Evolutionary conservation across 2,329 filamentous ascomycete species (phyloP).

Genomic region (Trichophyton equinum): DNA sequence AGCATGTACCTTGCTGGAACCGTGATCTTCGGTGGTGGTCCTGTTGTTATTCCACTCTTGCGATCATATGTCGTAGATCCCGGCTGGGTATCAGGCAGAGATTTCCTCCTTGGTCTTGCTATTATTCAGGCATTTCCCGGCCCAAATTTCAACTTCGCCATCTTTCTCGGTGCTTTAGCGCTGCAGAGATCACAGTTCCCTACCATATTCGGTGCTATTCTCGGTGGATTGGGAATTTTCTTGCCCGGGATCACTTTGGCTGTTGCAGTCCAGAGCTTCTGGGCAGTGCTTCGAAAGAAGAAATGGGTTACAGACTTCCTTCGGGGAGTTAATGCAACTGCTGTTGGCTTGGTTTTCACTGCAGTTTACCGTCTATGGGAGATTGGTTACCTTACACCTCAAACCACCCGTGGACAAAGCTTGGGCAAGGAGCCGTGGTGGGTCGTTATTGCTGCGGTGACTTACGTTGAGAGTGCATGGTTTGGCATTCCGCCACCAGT

Average conservation of each 20-base stretch:
- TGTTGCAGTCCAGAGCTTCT: constrained; percentile 37
- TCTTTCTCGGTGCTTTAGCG: constrained; percentile 44
- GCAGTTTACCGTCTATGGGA: constrained; percentile 53
- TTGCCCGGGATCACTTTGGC: constrained; percentile 26
- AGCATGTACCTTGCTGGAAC: constrained; percentile 65
- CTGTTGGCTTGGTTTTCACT: constrained; percentile 51
- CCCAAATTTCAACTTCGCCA: constrained; percentile 41
- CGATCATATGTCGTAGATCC: constrained; percentile 51
- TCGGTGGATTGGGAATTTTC: constrained; percentile 39
- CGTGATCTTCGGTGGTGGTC: constrained; percentile 52
- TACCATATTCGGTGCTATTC: constrained; percentile 36
- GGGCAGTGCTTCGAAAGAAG: constrained; percentile 38
- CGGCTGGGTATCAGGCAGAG: constrained; percentile 56
- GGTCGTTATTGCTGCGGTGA: constrained; percentile 45
- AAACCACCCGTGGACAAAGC: constrained; percentile 38
- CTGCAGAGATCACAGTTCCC: constrained; percentile 24
- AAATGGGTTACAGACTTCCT: constrained; percentile 39
- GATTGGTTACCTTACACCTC: constrained; percentile 46
- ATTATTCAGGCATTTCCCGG: constrained; percentile 59
- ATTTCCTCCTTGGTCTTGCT: constrained; percentile 61
- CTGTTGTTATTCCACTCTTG: constrained; percentile 52
- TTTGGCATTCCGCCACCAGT: constrained; percentile 34
- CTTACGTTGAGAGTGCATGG: constrained; percentile 37
- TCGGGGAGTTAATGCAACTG: constrained; percentile 47
- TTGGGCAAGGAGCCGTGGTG: constrained; percentile 51